Conservation (phyloP, 805 yeast genomes). For the Candida coleopterorum region DNA sequence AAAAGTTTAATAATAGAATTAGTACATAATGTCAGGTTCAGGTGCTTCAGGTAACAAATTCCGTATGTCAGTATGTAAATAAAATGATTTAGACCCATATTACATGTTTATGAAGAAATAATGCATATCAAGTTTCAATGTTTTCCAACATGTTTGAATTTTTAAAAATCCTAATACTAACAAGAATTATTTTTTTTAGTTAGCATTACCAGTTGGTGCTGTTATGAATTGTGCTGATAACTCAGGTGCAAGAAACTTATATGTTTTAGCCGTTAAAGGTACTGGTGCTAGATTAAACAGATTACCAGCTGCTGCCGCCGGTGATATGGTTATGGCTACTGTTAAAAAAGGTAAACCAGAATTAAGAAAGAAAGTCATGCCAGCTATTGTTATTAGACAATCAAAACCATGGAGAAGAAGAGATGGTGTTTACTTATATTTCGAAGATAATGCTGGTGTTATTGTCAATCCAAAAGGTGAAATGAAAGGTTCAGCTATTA, state of each 20-base stretch:
- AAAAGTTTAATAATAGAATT: slow-evolving; percentile 1
- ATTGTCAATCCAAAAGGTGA: slow-evolving; percentile 99
- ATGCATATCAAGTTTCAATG: too few species aligned
- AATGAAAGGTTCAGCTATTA: slow-evolving; percentile 99
- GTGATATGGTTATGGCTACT: slow-evolving; percentile 99
- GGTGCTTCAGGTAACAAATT: slow-evolving; percentile 99
- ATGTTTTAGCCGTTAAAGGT: slow-evolving; percentile 98
- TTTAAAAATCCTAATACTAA: too few species aligned
- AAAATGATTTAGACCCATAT: too few species aligned
- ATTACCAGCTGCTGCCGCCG: slow-evolving; percentile 99
- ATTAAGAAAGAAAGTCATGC: slow-evolving; percentile 99
- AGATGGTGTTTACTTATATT: slow-evolving; percentile 99
- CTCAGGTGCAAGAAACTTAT: slow-evolving; percentile 99
- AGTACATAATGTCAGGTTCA: slow-evolving; percentile 70
- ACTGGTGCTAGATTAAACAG: slow-evolving; percentile 99
- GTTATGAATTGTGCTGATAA: slow-evolving; percentile 99
- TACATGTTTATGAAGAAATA: too few species aligned
- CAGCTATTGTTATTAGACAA: slow-evolving; percentile 99
- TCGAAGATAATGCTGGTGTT: slow-evolving; percentile 99
- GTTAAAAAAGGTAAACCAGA: slow-evolving; percentile 99
- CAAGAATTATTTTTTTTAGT: slow-evolving; percentile 40
- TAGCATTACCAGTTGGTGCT: slow-evolving; percentile 99
- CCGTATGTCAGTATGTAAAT: slow-evolving; percentile 92
- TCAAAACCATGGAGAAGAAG: slow-evolving; percentile 99
- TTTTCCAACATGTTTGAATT: too few species aligned